These are phyloP conservation scores for Stygiomarasmius scandens DNA, from an alignment of 1,284 basidiomycete species.

Conservation along the genomic window DNA sequence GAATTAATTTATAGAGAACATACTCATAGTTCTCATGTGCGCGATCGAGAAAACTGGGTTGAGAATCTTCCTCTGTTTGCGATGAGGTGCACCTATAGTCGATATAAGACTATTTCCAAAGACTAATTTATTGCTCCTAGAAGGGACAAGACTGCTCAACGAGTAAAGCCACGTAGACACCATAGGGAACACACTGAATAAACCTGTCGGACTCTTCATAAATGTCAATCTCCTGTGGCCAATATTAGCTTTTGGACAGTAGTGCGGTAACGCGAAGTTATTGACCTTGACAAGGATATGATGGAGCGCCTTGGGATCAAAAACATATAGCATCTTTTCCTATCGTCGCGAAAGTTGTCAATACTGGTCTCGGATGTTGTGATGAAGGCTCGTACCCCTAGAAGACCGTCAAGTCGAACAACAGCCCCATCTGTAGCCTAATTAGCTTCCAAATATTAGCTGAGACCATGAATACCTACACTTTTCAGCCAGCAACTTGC, in stretches of 20 bases:
- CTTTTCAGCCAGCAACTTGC: neutral
- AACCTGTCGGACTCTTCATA: constrained; percentile 9
- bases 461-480: neutral
- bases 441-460: neutral
- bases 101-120: constrained; percentile 9
- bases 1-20: neutral
- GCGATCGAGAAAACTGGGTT: constrained; percentile 40
- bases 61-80: constrained; percentile 39
- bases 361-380: neutral
- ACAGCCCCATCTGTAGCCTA: constrained; percentile 3
- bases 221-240: constrained; percentile 2
- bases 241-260: constrained; percentile 15
- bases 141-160: neutral
- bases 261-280: constrained; percentile 18
- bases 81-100: constrained; percentile 4
- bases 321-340: constrained; percentile 29
- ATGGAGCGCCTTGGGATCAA: constrained; percentile 34
- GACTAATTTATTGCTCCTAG: neutral
- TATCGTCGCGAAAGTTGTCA: constrained; percentile 7
- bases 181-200: constrained; percentile 1
- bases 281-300: constrained; percentile 33
- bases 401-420: neutral
- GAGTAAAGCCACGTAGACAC: too few species aligned
- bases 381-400: constrained; percentile 3
- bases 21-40: constrained; percentile 33